A percentile compares a stretch with the other conserved stretches of the same genome.
phyloP scores from a whole-genome alignment of 768 basidiomycete species.

The Lyophyllum atratum region DNA sequence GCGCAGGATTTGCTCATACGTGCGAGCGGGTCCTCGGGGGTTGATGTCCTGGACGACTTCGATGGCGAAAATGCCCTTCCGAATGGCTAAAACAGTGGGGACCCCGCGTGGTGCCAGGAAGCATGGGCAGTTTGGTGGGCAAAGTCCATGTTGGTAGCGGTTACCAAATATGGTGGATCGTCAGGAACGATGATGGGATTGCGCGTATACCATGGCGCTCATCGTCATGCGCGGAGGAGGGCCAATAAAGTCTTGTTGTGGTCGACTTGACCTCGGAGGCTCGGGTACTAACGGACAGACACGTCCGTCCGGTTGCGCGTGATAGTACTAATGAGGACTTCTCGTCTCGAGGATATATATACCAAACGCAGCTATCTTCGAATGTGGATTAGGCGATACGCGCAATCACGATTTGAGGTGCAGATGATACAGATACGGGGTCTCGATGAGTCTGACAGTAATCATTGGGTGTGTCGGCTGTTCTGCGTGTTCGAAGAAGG shows the following conservation, averaged over 20 bases:
- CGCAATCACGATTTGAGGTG: background rate
- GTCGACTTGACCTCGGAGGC: background rate
- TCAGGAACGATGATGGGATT: background rate
- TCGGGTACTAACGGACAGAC: background rate
- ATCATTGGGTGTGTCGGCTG: background rate
- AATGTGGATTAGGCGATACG: background rate
- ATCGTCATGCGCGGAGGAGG: background rate
- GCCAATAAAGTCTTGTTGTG: background rate
- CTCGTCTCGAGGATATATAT: background rate
- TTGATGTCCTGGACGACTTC: background rate
- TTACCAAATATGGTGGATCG: background rate
- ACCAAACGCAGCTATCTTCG: background rate
- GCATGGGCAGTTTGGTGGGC: background rate
- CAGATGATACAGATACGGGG: too few species aligned
- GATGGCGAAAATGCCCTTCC: background rate
- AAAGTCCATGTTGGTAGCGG: background rate
- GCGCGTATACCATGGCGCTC: background rate
- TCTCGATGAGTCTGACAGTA: too few species aligned
- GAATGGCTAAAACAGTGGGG: background rate
- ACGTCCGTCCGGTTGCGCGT: background rate
- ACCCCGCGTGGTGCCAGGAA: background rate
- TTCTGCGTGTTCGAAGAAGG: background rate
- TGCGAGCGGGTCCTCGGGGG: background rate
- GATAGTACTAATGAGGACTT: background rate
- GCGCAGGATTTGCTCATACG: background rate